A percentile compares a stretch with the other conserved stretches of the same genome.
These are phyloP conservation scores for Yueomyces sp. DNA, from an alignment of 805 yeast genomes.

Conservation along the genomic window DNA sequence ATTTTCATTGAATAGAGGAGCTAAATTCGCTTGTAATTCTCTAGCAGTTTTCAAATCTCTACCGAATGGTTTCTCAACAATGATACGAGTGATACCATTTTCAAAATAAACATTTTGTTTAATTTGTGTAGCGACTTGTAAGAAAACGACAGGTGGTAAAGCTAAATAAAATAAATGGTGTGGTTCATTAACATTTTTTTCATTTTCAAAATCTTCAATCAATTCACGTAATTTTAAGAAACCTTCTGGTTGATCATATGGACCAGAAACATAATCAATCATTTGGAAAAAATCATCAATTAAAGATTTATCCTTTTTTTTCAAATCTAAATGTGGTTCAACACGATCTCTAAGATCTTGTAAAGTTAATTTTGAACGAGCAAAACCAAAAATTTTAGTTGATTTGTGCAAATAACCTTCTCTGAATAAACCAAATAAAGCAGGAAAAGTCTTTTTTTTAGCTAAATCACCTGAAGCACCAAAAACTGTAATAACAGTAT, in stretches of 20 bases:
- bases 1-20: conserved; percentile 81
- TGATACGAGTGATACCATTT: conserved; percentile 63
- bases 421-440: conserved; percentile 59
- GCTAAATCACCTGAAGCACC: conserved; percentile 96
- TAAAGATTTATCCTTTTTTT: conserved; percentile 28
- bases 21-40: conserved; percentile 59
- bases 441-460: conserved; percentile 89
- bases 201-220: conserved; percentile 47
- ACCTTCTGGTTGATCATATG: conserved; percentile 73
- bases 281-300: conserved; percentile 52
- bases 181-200: conserved; percentile 32
- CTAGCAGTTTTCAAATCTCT: conserved; percentile 73
- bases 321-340: conserved; percentile 37
- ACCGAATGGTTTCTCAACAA: conserved; percentile 96
- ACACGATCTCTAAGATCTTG: conserved; percentile 61
- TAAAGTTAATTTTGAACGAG: conserved; percentile 61
- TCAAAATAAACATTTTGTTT: conserved; percentile 55
- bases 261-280: conserved; percentile 59
- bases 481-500: conserved; percentile 66
- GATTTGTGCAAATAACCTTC: conserved; percentile 64
- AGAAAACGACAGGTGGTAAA: conserved; percentile 86
- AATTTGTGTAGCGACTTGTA: conserved; percentile 59
- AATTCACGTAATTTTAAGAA: conserved; percentile 40
- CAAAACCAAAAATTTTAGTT: conserved; percentile 79
- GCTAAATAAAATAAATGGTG: conserved; percentile 89